Conservation (phyloP, 345 rosid species). For the Aurinia saxatilis region DNA sequence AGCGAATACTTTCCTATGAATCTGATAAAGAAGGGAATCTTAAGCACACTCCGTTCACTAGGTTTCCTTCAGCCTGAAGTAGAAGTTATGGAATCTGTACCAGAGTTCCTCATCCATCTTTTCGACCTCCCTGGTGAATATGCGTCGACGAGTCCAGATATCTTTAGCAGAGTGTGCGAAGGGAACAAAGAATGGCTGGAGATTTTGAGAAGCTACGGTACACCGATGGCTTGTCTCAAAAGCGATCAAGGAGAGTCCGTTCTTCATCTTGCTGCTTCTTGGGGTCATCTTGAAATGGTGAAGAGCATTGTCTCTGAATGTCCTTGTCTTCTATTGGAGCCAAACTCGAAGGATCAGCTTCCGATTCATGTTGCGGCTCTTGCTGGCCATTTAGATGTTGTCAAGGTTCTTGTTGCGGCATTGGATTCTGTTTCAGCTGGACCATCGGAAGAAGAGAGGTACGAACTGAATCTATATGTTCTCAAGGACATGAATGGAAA, state of each 20-base stretch:
- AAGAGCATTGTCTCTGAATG: neutral
- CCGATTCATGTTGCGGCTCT: slow-evolving; percentile 12
- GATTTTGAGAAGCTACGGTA: neutral
- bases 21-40: neutral
- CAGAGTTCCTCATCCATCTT: neutral
- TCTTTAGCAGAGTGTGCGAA: neutral
- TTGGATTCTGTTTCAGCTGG: neutral
- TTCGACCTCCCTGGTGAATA: neutral
- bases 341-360: neutral
- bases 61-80: neutral
- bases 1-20: neutral
- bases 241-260: neutral
- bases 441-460: neutral
- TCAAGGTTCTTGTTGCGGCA: neutral
- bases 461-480: neutral
- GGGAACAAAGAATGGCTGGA: neutral
- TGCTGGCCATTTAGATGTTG: neutral
- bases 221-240: neutral
- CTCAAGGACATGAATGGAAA: slow-evolving; percentile 1
- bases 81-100: neutral
- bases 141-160: neutral
- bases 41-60: neutral
- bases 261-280: neutral
- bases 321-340: neutral
- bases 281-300: neutral